Conservation (phyloP, 768 basidiomycete species). For the Psilocybe subaeruginosa region DNA sequence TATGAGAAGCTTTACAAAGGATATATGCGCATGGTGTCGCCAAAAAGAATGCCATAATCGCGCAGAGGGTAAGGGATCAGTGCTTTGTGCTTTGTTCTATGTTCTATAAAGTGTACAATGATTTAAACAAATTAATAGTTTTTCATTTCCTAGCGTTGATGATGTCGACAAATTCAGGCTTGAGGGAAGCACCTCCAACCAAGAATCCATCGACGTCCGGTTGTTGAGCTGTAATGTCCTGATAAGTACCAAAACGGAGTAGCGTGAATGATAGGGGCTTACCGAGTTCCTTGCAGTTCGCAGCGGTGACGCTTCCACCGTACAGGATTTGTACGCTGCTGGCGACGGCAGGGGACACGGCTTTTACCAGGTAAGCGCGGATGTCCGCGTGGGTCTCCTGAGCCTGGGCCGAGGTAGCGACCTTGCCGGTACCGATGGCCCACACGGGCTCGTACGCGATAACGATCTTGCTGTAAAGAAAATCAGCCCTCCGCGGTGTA, state of each 20-base stretch:
- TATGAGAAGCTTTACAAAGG: too few species aligned
- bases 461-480: slow-evolving; percentile 75
- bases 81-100: not conserved
- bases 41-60: too few species aligned
- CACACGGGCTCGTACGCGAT: slow-evolving; percentile 98
- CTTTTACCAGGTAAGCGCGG: slow-evolving; percentile 68
- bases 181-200: slow-evolving; percentile 96
- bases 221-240: slow-evolving; percentile 55
- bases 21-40: too few species aligned
- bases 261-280: slow-evolving; percentile 28
- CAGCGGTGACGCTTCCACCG: slow-evolving; percentile 91
- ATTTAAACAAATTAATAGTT: not conserved
- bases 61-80: not conserved
- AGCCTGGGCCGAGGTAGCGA: slow-evolving; percentile 89
- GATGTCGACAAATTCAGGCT: slow-evolving; percentile 94
- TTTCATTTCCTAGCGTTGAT: slow-evolving; percentile 63
- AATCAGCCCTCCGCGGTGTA: not conserved
- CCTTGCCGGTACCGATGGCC: slow-evolving; percentile 98
- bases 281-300: slow-evolving; percentile 89
- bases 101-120: not conserved
- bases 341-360: slow-evolving; percentile 72
- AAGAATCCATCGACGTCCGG: slow-evolving; percentile 96
- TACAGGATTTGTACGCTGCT: slow-evolving; percentile 87
- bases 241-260: not conserved
- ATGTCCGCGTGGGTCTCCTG: slow-evolving; percentile 90